Evolutionary conservation across 768 basidiomycete species (phyloP).

Genomic region (Tubosaeta sp.): DNA sequence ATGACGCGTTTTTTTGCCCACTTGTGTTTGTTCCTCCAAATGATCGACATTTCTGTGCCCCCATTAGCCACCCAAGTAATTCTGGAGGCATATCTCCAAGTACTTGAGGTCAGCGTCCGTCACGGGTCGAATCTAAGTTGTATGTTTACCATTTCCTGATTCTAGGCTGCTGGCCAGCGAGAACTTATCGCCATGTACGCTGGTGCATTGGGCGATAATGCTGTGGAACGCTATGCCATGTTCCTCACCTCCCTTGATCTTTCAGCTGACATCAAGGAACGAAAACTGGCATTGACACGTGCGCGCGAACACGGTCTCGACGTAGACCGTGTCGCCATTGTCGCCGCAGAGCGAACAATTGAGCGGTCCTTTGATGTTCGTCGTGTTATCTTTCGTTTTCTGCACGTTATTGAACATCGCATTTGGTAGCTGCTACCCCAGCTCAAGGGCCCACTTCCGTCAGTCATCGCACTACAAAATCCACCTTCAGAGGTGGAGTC

Average conservation of each 20-base stretch:
- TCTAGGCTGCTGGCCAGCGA: slow-evolving; percentile 68
- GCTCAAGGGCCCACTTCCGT: slow-evolving; percentile 55
- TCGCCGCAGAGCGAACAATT: slow-evolving; percentile 74
- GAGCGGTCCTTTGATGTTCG: slow-evolving; percentile 63
- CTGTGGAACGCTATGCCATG: slow-evolving; percentile 85
- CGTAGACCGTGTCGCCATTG: slow-evolving; percentile 71
- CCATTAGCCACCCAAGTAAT: slow-evolving; percentile 74
- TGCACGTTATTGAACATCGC: slow-evolving; percentile 7
- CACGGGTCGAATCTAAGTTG: background rate
- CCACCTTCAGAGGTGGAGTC: slow-evolving; percentile 55
- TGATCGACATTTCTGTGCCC: slow-evolving; percentile 73
- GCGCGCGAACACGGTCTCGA: slow-evolving; percentile 86
- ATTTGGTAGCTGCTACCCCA: slow-evolving; percentile 45
- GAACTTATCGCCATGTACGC: slow-evolving; percentile 94
- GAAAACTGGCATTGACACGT: slow-evolving; percentile 64
- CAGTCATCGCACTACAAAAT: slow-evolving; percentile 52
- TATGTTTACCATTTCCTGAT: background rate
- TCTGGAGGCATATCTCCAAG: slow-evolving; percentile 82
- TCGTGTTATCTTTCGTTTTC: slow-evolving; percentile 5
- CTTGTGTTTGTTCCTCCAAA: slow-evolving; percentile 80
- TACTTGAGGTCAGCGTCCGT: slow-evolving; percentile 62
- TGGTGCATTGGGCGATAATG: slow-evolving; percentile 83
- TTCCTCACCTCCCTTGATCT: slow-evolving; percentile 81
- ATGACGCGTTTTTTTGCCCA: slow-evolving; percentile 93
- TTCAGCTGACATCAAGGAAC: slow-evolving; percentile 56